Percentiles rank a stretch among this genome's conserved stretches.
Evolutionary conservation across 768 basidiomycete species (phyloP).

Genomic region (Boletus vermiculosoides): DNA sequence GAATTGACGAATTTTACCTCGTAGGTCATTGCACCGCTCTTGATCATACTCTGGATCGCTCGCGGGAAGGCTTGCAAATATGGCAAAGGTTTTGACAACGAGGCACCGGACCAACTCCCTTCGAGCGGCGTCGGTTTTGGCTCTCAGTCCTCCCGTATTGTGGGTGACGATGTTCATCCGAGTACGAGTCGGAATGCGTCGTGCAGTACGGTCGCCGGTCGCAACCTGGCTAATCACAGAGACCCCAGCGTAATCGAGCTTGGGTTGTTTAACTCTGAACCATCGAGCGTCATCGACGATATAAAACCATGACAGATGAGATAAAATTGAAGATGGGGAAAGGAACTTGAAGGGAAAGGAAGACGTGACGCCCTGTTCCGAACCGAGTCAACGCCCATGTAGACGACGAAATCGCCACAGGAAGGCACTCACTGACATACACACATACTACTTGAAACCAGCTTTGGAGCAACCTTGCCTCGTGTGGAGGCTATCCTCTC

Average conservation of each 20-base stretch:
- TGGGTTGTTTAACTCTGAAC: slow-evolving; percentile 3
- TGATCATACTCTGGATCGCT: slow-evolving; percentile 27
- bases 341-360: neutral
- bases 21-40: slow-evolving; percentile 26
- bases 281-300: slow-evolving; percentile 5
- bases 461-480: neutral
- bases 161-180: neutral
- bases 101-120: neutral
- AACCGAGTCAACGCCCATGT: neutral
- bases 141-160: neutral
- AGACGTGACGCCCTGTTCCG: neutral
- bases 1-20: neutral
- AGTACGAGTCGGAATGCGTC: slow-evolving; percentile 5
- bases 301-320: neutral
- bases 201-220: slow-evolving; percentile 10
- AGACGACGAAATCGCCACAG: neutral
- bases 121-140: slow-evolving; percentile 1
- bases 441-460: neutral
- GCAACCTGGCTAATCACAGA: neutral
- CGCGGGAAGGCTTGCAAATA: slow-evolving; percentile 22
- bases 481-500: slow-evolving; percentile 3
- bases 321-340: neutral
- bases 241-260: slow-evolving; percentile 9
- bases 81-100: neutral
- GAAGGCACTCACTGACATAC: neutral